A percentile compares a stretch with the other conserved stretches of the same genome.
Evolutionary conservation across 208 protist species (phyloP).

Genomic region (Leishmania braziliensis): DNA sequence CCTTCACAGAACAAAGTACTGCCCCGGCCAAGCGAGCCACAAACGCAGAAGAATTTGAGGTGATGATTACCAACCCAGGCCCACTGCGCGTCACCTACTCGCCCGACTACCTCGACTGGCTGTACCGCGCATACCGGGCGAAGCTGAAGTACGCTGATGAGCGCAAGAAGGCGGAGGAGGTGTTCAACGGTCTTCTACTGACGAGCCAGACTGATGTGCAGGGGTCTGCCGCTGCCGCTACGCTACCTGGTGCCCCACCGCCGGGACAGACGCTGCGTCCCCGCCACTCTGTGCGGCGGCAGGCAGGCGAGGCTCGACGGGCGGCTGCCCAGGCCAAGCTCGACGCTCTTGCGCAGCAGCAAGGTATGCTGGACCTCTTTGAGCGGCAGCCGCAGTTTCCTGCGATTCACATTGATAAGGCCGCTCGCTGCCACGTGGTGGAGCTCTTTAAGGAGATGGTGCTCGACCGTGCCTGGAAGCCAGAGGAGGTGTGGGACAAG

Average conservation of each 20-base stretch:
- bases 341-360: slow-evolving; percentile 48
- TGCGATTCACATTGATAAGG: slow-evolving; percentile 73
- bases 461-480: slow-evolving; percentile 61
- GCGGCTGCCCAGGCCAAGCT: slow-evolving; percentile 57
- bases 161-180: slow-evolving; percentile 55
- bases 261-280: slow-evolving; percentile 64
- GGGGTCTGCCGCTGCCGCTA: slow-evolving; percentile 9
- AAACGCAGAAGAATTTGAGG: slow-evolving; percentile 65
- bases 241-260: slow-evolving; percentile 42
- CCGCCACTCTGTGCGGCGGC: slow-evolving; percentile 57
- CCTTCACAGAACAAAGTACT: slow-evolving; percentile 55
- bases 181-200: slow-evolving; percentile 63
- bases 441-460: slow-evolving; percentile 87
- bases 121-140: slow-evolving; percentile 72
- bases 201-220: slow-evolving; percentile 13
- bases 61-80: slow-evolving; percentile 80
- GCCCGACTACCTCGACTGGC: slow-evolving; percentile 89
- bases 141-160: slow-evolving; percentile 61
- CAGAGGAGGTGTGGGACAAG: slow-evolving; percentile 80
- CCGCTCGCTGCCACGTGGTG: slow-evolving; percentile 69
- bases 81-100: slow-evolving; percentile 82
- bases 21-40: slow-evolving; percentile 32
- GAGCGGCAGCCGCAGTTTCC: slow-evolving; percentile 89
- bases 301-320: slow-evolving; percentile 53
- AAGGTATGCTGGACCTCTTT: slow-evolving; percentile 79